phyloP scores from a whole-genome alignment of 768 basidiomycete species.

The Lepiota brunneoincarnata region DNA sequence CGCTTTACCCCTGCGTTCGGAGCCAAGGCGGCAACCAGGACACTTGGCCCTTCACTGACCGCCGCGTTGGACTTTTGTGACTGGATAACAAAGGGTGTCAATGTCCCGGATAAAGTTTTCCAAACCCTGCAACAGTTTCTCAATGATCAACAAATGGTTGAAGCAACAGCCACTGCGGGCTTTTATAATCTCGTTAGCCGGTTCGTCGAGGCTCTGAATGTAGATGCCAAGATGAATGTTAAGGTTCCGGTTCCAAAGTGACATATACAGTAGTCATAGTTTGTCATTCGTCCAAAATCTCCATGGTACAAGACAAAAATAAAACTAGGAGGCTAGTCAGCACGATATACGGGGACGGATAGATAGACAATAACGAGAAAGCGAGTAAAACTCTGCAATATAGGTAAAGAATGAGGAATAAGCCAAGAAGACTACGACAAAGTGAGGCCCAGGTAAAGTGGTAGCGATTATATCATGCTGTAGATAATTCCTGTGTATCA shows the following conservation, averaged over 20 bases:
- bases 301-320: constrained; percentile 2
- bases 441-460: not conserved
- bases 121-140: constrained; percentile 25
- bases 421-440: not conserved
- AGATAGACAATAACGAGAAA: constrained; percentile 1
- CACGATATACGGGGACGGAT: not conserved
- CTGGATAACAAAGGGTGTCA: constrained; percentile 36
- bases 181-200: constrained; percentile 70
- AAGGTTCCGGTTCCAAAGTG: constrained; percentile 29
- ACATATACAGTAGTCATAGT: not conserved
- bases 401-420: not conserved
- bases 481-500: not conserved
- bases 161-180: constrained; percentile 51
- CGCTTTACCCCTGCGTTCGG: constrained; percentile 47
- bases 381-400: not conserved
- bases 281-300: not conserved
- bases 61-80: constrained; percentile 59
- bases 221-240: constrained; percentile 48
- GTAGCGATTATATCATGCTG: not conserved
- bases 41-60: constrained; percentile 45
- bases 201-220: constrained; percentile 57
- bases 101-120: constrained; percentile 14
- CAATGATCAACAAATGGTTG: constrained; percentile 46
- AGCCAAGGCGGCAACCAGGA: constrained; percentile 18
- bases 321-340: not conserved